These are phyloP conservation scores for Annulohypoxylon maeteangense DNA, from an alignment of 495 filamentous ascomycete species.

Conservation along the genomic window DNA sequence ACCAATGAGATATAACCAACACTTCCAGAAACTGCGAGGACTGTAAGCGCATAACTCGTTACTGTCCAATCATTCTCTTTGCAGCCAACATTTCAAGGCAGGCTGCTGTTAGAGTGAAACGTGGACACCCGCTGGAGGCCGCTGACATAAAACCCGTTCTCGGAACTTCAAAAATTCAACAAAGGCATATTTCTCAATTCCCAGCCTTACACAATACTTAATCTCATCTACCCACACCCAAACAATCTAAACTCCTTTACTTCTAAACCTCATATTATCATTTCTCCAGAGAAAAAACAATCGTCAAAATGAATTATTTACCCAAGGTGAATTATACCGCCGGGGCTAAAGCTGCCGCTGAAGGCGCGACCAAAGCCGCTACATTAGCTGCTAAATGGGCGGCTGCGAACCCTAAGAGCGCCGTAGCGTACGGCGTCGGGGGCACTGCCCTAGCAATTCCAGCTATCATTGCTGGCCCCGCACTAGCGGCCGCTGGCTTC, in stretches of 20 bases:
- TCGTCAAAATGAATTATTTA: no score
- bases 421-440: not conserved
- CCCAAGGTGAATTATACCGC: no score
- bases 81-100: not conserved
- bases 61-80: not conserved
- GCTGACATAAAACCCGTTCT: not conserved
- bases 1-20: no score
- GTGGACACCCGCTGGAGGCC: not conserved
- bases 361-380: not conserved
- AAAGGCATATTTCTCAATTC: not conserved
- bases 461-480: slow-evolving; percentile 1
- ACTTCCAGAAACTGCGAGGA: not conserved
- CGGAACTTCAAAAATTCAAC: not conserved
- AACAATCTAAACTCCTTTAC: not conserved
- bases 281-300: no score
- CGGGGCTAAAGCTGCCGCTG: no score
- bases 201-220: not conserved
- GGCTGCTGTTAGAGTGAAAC: not conserved
- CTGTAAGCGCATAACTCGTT: not conserved
- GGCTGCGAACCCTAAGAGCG: slow-evolving; percentile 5
- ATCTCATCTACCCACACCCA: not conserved
- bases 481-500: slow-evolving; percentile 16
- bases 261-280: not conserved
- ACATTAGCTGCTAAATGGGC: not conserved
- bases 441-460: slow-evolving; percentile 12